Evolutionary conservation across 129 eudicot species (phyloP), one percentile per base, ranked within the genome.

Genomic region (Flaveria robusta): DNA sequence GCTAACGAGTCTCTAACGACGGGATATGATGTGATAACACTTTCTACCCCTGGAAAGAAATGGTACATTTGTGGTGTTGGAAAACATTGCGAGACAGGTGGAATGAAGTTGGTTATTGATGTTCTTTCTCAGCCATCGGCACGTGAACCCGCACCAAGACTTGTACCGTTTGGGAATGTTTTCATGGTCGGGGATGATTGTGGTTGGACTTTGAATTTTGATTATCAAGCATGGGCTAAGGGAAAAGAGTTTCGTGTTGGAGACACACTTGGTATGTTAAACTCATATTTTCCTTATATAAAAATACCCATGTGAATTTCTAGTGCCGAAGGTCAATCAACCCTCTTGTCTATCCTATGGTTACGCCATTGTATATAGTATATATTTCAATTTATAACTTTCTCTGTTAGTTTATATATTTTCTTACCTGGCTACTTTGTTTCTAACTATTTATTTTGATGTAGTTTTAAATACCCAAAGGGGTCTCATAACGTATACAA

Each of bases 1-100:
- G 22, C 55, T 0, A 58, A 34, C 15, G 82, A 66, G 54, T 78
- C 87, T 23, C 47, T 84, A n/a, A 50, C 73, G 4, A 65, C 76
- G 12, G 87, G 87, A 76, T 31, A 84, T 22, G 86, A 82, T 31
- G 70, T 65, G 43, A 58, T 82, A 20, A 70, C 73, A 52, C 66
- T 82, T 9, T 14, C 60, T 20, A 84, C 72, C 10, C 82, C 79
- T 0, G 87, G 87, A 11, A 46, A 45, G 24, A 84, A 84, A 68
- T 84, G 87, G 84, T 84, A 75, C 63, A 84, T 84, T 10, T 79
- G 84, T 19, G 87, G 87, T 16, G 84, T 84, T 34, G 84, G 76
- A 66, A 64, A 80, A 18, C 87, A 84, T 23, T 80, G 84, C 8
- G 68, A 65, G 39, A 3, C 10, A 5, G 83, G 68, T 72, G 76